Conservation (phyloP, 176 grass and related monocot genomes). For the Hordeum marinum region DNA sequence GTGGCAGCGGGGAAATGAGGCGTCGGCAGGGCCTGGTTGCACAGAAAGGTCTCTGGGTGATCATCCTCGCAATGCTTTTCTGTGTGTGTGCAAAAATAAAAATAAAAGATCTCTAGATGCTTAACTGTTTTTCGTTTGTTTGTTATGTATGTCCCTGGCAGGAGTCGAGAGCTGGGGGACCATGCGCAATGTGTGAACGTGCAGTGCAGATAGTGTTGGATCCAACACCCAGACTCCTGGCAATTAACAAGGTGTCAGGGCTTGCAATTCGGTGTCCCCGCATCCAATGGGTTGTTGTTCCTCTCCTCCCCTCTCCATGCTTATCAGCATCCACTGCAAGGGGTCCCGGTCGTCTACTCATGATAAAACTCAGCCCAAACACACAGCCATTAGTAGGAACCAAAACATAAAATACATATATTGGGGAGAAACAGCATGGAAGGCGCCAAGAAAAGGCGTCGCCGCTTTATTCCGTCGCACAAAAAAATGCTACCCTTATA, state of each 20-base stretch:
- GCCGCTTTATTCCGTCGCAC: conserved; percentile 33
- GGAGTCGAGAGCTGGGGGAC: conserved; percentile 12
- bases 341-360: conserved; percentile 14
- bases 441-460: not conserved
- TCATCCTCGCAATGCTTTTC: not conserved
- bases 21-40: not conserved
- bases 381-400: conserved; percentile 30
- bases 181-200: conserved; percentile 30
- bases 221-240: conserved; percentile 39
- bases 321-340: conserved; percentile 50
- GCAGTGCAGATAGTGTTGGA: conserved; percentile 37
- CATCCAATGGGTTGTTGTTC: conserved; percentile 22
- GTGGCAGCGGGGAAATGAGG: not conserved
- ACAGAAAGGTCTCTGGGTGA: not conserved
- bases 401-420: conserved; percentile 40
- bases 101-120: not conserved
- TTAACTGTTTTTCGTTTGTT: not conserved
- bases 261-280: not conserved
- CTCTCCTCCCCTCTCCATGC: not conserved
- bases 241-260: conserved; percentile 16
- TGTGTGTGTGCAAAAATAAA: too few species aligned
- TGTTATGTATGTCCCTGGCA: conserved; percentile 15
- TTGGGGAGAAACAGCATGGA: conserved; percentile 32
- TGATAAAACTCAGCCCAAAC: conserved; percentile 31
- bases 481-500: conserved; percentile 3